Percentiles rank a stretch among this genome's conserved stretches.
phyloP scores from a whole-genome alignment of 2,329 filamentous ascomycete genomes.

The Aspergillus pseudonomiae region DNA sequence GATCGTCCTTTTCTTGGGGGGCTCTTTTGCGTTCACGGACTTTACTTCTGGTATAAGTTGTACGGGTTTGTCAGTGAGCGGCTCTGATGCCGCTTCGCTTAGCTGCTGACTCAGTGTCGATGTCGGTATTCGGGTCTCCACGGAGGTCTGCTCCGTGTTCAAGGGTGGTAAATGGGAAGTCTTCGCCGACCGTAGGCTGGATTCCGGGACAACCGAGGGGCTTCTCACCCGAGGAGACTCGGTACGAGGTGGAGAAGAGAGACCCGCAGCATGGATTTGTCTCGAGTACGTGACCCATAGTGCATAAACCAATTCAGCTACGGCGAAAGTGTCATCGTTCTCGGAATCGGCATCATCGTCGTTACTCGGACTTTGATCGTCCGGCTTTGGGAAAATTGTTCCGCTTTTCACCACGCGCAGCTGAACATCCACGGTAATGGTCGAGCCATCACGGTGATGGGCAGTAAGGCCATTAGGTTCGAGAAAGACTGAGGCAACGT shows the following conservation, averaged over 20 bases:
- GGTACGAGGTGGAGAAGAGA: conserved; percentile 54
- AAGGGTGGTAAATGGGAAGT: conserved; percentile 30
- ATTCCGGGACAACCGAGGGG: conserved; percentile 78
- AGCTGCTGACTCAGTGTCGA: conserved; percentile 56
- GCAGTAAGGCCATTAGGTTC: conserved; percentile 83
- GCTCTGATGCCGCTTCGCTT: conserved; percentile 52
- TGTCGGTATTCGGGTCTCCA: conserved; percentile 43
- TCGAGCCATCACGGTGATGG: conserved; percentile 84
- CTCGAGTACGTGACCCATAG: conserved; percentile 97
- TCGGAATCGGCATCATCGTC: conserved; percentile 57
- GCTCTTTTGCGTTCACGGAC: conserved; percentile 30
- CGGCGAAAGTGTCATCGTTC: conserved; percentile 47
- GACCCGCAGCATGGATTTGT: conserved; percentile 76
- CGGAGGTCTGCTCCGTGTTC: conserved; percentile 27
- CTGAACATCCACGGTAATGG: conserved; percentile 92
- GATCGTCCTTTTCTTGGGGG: conserved; percentile 75
- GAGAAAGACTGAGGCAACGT: conserved; percentile 77
- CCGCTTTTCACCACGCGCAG: conserved; percentile 95
- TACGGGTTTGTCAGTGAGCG: conserved; percentile 46
- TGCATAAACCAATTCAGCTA: conserved; percentile 84
- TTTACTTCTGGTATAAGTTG: conserved; percentile 38
- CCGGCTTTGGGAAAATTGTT: conserved; percentile 61
- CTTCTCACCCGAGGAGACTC: conserved; percentile 61
- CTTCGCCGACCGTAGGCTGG: conserved; percentile 64
- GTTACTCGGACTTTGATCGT: conserved; percentile 68